Evolutionary conservation across 768 basidiomycete genomes (phyloP), one percentile per base, ranked within the genome.

Genomic region (Scleroderma citrinum): DNA sequence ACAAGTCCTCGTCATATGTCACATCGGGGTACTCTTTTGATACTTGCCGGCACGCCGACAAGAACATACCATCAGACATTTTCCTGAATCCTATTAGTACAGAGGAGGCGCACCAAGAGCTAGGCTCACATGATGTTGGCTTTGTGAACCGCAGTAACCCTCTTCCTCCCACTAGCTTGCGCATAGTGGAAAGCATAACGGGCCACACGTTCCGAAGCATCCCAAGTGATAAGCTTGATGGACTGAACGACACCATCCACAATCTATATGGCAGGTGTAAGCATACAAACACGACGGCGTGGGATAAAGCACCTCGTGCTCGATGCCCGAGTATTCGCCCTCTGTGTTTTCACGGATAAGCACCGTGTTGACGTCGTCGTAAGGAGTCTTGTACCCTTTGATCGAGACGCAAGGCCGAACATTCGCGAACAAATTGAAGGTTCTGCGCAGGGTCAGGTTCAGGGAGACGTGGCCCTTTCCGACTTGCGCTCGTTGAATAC

Each of bases 11-110:
- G 63, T 97, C 93, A 66, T 98, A 99, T 36, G 79, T 75, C 60
- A 99, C 81, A 52, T 85, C 82, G 17, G 96, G 96, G 78, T 85
- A 99, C 48, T 92, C 93, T 66, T 95, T 93, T 5, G 95, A 86
- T 35, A 99, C 91, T 58, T 92, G 86, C 48, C 96, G 85, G 70
- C 96, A 98, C 20, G 96, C 96, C 35, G 91, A 87, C 69, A 99
- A 75, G 79, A 99, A 99, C 93, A 98, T 96, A 53, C 96, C 96
- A 67, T 99, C 96, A 17, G 95, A 98, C 88, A 98, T 92, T 85
- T 97, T 97, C 93, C 93, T 61, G 8, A 63, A 35, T 54, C 58
- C 47, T 29, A 49, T 44, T 49, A 30, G 30, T 24, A 34, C 29
- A 19, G n/a, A n/a, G n/a, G n/a, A n/a, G n/a, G n/a, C 35, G 42